Evolutionary conservation across 2,329 filamentous ascomycete genomes (phyloP), one percentile per base, ranked within the genome.

Genomic region (Exophiala lecanii-corni): DNA sequence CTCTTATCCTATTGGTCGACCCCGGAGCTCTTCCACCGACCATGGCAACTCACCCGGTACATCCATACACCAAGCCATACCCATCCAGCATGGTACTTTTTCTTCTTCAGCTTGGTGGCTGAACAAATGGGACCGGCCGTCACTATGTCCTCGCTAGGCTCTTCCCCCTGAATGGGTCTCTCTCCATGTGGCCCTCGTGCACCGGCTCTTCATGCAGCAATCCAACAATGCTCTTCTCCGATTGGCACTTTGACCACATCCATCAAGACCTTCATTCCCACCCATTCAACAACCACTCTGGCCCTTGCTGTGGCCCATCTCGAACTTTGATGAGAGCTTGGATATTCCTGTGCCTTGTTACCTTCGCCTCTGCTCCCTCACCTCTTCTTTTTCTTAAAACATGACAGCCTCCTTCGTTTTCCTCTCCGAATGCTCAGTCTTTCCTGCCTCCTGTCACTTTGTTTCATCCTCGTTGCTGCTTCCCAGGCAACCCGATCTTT

Each of bases 201-300:
- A 26, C 12, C 23, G 23, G 23, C 4, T 35, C 33, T 19, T 35
- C 4, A 4, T 12, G 4, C 33, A 35, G 9, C n/a, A 5, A 35
- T 20, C 33, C 33, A 15, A 21, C 23, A 36, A 12, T 13, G 28
- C 30, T 33, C 32, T 12, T 28, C 20, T 33, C 15, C 16, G 37
- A 40, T 42, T 47, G 43, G 42, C 49, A 39, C 41, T 38, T 40
- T 43, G 49, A 42, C 42, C 49, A 48, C 49, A 35, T 46, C 49
- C 39, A 45, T 43, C 36, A 44, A 36, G 35, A 33, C 31, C 34
- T 32, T 37, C 19, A 34, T 28, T 39, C 38, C 31, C 39, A 31
- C 32, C 44, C 44, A 39, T 23, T 35, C 19, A 41, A 10, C 21
- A 15, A 36, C 19, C 17, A 32, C 20, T 33, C 20, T 35, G 32